These are phyloP conservation scores for Hypoxylon subgilvum DNA, from an alignment of 495 filamentous ascomycete genomes.

Conservation along the genomic window DNA sequence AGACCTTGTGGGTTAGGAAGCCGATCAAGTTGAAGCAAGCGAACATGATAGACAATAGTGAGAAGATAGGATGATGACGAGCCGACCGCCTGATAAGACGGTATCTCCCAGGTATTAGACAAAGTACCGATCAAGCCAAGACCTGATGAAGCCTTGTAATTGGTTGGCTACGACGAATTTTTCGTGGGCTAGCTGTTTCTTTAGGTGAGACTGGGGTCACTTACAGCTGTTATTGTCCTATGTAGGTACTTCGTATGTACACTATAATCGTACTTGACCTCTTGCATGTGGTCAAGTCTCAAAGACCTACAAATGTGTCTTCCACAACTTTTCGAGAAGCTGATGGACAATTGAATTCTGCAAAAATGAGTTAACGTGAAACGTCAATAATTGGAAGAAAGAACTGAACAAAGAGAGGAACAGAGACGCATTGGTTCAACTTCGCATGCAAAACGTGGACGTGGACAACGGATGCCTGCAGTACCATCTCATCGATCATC, in stretches of 20 bases:
- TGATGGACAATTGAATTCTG: too few species aligned
- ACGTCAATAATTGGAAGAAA: too few species aligned
- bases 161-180: constrained; percentile 30
- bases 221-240: too few species aligned
- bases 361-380: too few species aligned
- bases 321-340: too few species aligned
- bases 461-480: constrained; percentile 17
- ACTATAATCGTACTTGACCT: too few species aligned
- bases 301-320: too few species aligned
- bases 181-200: constrained; percentile 15
- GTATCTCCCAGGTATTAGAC: not conserved
- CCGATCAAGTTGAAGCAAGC: constrained; percentile 13
- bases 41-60: constrained; percentile 12
- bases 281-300: not conserved
- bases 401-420: not conserved
- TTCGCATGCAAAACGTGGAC: constrained; percentile 12
- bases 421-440: constrained; percentile 13
- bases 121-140: constrained; percentile 34
- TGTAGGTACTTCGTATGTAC: too few species aligned
- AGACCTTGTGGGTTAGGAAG: constrained; percentile 14
- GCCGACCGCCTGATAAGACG: constrained; percentile 38
- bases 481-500: constrained; percentile 2
- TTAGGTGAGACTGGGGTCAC: too few species aligned
- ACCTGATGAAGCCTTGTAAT: constrained; percentile 15
- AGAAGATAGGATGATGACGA: constrained; percentile 37